Evolutionary conservation across 441 rosid species (phyloP).

Genomic region (Rhodomyrtus psidioides): DNA sequence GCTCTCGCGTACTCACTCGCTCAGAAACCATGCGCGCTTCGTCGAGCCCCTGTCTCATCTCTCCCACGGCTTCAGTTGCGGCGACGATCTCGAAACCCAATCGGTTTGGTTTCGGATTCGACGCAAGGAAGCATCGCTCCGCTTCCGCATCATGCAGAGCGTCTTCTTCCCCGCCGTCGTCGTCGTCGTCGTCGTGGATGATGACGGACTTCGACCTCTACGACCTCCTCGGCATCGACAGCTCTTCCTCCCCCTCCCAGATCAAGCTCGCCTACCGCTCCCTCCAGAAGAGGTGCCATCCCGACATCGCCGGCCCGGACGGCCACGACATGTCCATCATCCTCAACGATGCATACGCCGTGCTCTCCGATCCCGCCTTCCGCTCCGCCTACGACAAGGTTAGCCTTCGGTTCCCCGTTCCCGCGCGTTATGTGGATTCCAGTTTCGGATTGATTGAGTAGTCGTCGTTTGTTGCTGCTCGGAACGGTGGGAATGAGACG

Average conservation of each 20-base stretch:
- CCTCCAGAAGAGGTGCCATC: conserved; percentile 80
- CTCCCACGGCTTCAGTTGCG: not conserved
- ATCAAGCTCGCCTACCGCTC: conserved; percentile 66
- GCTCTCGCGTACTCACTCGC: not conserved
- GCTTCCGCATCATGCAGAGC: conserved; percentile 25
- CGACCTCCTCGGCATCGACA: conserved; percentile 69
- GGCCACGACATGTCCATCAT: conserved; percentile 94
- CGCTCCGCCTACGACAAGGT: conserved; percentile 82
- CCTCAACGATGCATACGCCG: conserved; percentile 65
- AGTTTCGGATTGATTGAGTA: not conserved
- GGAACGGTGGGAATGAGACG: not conserved
- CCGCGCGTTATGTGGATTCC: not conserved
- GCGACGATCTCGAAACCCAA: not conserved
- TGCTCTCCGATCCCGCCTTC: conserved; percentile 59
- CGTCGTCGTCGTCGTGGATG: conserved; percentile 21
- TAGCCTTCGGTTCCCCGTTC: not conserved
- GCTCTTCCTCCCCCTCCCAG: conserved; percentile 42
- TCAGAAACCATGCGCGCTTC: not conserved
- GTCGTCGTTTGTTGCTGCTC: not conserved
- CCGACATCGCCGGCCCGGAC: conserved; percentile 64
- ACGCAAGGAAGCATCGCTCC: not conserved
- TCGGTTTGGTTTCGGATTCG: not conserved
- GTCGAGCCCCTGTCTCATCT: not conserved
- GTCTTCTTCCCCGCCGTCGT: not conserved
- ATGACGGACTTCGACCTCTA: conserved; percentile 68